Evolutionary conservation across 495 filamentous ascomycete genomes (phyloP).

Genomic region (Talaromyces ruber): DNA sequence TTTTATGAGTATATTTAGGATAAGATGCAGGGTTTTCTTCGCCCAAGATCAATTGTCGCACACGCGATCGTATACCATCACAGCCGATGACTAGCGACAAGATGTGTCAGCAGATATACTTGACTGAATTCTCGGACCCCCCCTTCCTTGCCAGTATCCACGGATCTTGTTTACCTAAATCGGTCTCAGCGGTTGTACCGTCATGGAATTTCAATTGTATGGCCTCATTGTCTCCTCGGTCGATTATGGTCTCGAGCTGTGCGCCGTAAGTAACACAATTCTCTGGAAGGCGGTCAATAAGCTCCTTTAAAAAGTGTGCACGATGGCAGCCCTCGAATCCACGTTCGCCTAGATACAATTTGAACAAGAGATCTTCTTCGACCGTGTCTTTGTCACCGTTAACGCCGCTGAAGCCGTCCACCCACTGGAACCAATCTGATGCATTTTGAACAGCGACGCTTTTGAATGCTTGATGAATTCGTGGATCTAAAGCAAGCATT

Average conservation of each 20-base stretch:
- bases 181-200: slow-evolving; percentile 42
- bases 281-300: slow-evolving; percentile 44
- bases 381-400: slow-evolving; percentile 2
- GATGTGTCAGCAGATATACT: background rate
- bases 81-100: slow-evolving; percentile 38
- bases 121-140: background rate
- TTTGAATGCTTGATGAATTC: slow-evolving; percentile 20
- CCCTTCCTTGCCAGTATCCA: background rate
- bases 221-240: slow-evolving; percentile 17
- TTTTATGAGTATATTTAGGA: slow-evolving; percentile 41
- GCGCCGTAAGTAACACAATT: slow-evolving; percentile 31
- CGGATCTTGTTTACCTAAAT: slow-evolving; percentile 26
- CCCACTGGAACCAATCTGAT: slow-evolving; percentile 6
- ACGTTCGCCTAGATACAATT: background rate
- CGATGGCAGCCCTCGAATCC: slow-evolving; percentile 29
- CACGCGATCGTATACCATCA: slow-evolving; percentile 49
- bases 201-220: slow-evolving; percentile 44
- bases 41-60: slow-evolving; percentile 37
- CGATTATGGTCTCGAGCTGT: slow-evolving; percentile 16
- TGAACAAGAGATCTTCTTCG: background rate
- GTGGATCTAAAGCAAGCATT: slow-evolving; percentile 18
- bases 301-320: slow-evolving; percentile 50
- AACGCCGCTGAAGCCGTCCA: background rate
- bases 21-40: slow-evolving; percentile 25
- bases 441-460: slow-evolving; percentile 4